Percentiles rank a stretch among this genome's conserved stretches.
Conservation (phyloP, 495 filamentous ascomycete genomes). For the Letharia columbiana region DNA sequence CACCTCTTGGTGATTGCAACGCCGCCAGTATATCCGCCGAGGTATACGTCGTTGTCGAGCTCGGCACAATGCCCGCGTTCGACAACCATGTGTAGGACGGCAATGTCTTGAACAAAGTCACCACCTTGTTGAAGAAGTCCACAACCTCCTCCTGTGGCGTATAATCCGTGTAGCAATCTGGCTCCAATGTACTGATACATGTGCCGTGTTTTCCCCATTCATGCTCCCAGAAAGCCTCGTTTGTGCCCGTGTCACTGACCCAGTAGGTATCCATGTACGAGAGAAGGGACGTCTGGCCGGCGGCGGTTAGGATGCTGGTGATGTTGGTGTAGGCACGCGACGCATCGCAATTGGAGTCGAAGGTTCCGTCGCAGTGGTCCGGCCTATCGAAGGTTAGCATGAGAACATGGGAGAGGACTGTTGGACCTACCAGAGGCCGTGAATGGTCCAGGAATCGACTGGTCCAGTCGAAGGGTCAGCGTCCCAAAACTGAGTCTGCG, state of each 20-base stretch:
- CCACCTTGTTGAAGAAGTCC: constrained; percentile 51
- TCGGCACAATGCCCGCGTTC: constrained; percentile 42
- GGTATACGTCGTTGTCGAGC: constrained; percentile 46
- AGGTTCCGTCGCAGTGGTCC: constrained; percentile 79
- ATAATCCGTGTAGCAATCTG: constrained; percentile 65
- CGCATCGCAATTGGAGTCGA: constrained; percentile 62
- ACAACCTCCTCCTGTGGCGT: constrained; percentile 51
- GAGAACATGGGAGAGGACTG: constrained; percentile 1
- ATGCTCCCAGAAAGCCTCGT: constrained; percentile 68
- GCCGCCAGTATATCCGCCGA: constrained; percentile 53
- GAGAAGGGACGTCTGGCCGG: constrained; percentile 54
- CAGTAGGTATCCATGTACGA: constrained; percentile 72
- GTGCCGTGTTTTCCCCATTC: constrained; percentile 82
- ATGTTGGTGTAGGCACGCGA: constrained; percentile 64
- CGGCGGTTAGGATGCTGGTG: constrained; percentile 52
- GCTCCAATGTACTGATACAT: constrained; percentile 52
- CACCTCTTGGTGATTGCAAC: constrained; percentile 54
- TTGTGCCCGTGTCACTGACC: constrained; percentile 58
- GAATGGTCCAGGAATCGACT: constrained; percentile 74
- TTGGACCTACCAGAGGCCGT: constrained; percentile 61
- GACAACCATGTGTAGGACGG: constrained; percentile 41
- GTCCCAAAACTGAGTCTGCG: constrained; percentile 84
- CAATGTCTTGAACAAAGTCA: constrained; percentile 40
- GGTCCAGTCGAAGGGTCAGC: constrained; percentile 59
- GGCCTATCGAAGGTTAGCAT: constrained; percentile 42